Base-by-base conservation (phyloP, 805 yeast genomes). In the Suhomyces sp. region DNA sequence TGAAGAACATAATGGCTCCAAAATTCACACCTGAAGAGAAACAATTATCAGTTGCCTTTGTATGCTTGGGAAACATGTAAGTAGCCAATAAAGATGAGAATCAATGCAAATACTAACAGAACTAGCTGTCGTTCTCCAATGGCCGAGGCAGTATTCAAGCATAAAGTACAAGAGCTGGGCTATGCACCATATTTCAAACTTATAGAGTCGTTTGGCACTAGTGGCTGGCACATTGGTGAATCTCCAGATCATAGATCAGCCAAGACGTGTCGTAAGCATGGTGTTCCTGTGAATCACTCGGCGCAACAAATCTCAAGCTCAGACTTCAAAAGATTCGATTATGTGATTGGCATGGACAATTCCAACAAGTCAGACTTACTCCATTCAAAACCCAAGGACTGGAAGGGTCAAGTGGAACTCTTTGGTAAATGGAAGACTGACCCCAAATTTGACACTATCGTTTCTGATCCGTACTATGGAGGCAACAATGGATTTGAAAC, bases 381-480 rank as follows among this genome's bases (percentile, higher is more conserved):
- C 48, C 75, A 73, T 51, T 69, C 81, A 65, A 71, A 76, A 52
- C 92, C 94, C 1, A 67, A 75, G 12, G 73, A 66, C 35, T 66
- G 79, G 21, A 77, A 67, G 43, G 80, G 85, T 0, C 65, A 68
- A 44, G 79, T 90, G 6, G 73, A 70, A 48, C 64, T 90, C 51
- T 92, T 92, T 73, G 97, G 97, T 0, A 82, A 86, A n/a, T 92
- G 90, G 85, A 77, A 82, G 52, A 79, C 81, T 0, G 82, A 81
- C 60, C 40, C 47, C 4, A 66, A 71, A 40, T 81, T 78, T 53
- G 75, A 74, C 17, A 75, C 68, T 33, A 81, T 88, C 31, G 92
- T 92, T 5, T 88, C 83, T 50, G 98, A 92, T 66, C 98, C 98
- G 1, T 92, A 93, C 67, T 93, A 92, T 63, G 97, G 97, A 4